These are phyloP conservation scores for Neurospora tetrasperma DNA, from an alignment of 495 filamentous ascomycete genomes.

Conservation along the genomic window DNA sequence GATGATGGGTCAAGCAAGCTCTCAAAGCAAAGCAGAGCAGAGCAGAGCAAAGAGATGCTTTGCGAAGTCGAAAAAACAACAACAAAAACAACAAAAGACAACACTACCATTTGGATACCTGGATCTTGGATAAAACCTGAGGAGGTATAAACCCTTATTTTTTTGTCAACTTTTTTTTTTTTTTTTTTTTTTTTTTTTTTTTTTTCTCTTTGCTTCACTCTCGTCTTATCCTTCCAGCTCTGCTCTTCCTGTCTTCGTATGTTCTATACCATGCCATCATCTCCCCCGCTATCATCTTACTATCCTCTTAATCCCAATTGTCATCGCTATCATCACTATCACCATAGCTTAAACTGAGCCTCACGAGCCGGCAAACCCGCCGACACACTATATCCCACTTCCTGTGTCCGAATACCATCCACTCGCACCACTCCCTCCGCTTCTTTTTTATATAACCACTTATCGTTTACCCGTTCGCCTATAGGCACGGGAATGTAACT, in stretches of 20 bases:
- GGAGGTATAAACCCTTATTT: neutral
- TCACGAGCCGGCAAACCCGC: constrained; percentile 28
- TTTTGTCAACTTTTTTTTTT: neutral
- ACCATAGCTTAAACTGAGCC: constrained; percentile 27
- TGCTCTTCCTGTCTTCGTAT: neutral
- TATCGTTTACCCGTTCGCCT: no score
- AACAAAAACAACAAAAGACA: neutral
- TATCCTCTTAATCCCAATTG: neutral
- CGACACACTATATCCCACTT: constrained; percentile 13
- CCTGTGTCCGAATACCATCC: no score
- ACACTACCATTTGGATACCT: neutral
- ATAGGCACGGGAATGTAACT: no score
- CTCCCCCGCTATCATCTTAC: neutral
- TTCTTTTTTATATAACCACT: no score
- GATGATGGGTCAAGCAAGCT: neutral
- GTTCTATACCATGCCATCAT: neutral
- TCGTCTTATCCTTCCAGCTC: neutral
- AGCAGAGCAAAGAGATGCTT: neutral
- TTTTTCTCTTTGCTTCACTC: neutral
- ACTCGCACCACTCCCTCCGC: no score
- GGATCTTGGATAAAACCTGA: neutral
- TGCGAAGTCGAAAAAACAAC: neutral
- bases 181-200: neutral
- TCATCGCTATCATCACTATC: neutral
- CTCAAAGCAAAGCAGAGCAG: neutral